Evolutionary conservation across 768 basidiomycete species (phyloP).

Genomic region (Suillus hirtellus): DNA sequence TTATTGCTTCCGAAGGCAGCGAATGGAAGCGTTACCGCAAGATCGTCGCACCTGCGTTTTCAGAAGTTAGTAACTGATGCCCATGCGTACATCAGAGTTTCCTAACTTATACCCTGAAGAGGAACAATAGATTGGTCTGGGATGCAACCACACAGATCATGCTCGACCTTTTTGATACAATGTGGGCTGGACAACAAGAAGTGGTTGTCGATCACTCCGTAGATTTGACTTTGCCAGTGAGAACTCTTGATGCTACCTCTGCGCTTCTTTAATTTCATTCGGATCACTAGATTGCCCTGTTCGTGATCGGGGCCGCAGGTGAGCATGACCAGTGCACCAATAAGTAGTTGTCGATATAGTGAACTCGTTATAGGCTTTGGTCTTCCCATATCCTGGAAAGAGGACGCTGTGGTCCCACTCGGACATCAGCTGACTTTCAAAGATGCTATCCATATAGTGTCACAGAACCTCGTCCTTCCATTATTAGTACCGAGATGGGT

Average conservation of each 20-base stretch:
- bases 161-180: constrained; percentile 43
- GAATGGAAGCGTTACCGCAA: constrained; percentile 68
- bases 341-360: not conserved
- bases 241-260: constrained; percentile 13
- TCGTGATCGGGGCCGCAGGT: constrained; percentile 58
- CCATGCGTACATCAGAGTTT: not conserved
- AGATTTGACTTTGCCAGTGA: constrained; percentile 55
- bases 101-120: constrained; percentile 9
- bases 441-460: constrained; percentile 45
- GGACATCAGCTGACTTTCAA: constrained; percentile 52
- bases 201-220: constrained; percentile 47
- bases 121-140: constrained; percentile 43
- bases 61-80: constrained; percentile 25
- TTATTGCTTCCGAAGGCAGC: constrained; percentile 63
- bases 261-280: constrained; percentile 20
- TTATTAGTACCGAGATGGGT: constrained; percentile 42
- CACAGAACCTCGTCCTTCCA: constrained; percentile 38
- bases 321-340: not conserved
- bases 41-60: constrained; percentile 64
- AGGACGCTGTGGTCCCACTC: constrained; percentile 39
- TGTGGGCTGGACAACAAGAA: constrained; percentile 45
- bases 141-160: constrained; percentile 45
- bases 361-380: constrained; percentile 46
- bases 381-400: constrained; percentile 48
- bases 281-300: constrained; percentile 48